Base-by-base conservation (phyloP, 2,329 filamentous ascomycete genomes). In the Hymenoscyphus albidus region DNA sequence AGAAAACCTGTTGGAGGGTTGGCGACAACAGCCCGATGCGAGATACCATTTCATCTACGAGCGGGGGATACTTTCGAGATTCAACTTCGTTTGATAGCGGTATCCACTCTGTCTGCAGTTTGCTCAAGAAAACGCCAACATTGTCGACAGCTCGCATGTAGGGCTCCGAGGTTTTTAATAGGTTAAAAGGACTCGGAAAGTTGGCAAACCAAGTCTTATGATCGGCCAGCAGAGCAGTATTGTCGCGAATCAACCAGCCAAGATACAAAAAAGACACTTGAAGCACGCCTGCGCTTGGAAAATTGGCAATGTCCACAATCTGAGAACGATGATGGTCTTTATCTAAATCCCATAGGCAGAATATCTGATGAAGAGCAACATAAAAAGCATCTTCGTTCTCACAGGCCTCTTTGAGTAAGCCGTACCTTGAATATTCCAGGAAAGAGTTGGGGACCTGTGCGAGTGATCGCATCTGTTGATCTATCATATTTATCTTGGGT, bases 321-420 rank as follows among this genome's bases (percentile, higher is more conserved):
- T 70, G 65, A 51, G 44, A 51, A 51, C 44, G 44, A 22, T 22
- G 7, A 16, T 62, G 44, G 39, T 58, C 68, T 44, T 69, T 60
- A 14, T 61, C 61, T 22, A 65, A 39, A 64, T 74, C 81, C 81
- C 83, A 85, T 22, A 83, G 71, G 71, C 87, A 90, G 73, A 85
- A 88, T 1, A 89, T 65, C 71, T 91, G 88, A 72, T 91, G 88
- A 13, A 90, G 73, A 5, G 82, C 79, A 59, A 92, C 70, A 72
- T 88, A 93, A 71, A 90, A 85, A 58, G 78, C 67, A 73, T 93
- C 90, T 4, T 80, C 74, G 0, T 73, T 70, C 1, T 67, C 55
- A 68, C 86, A 88, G 1, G 89, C 89, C 31, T 84, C 78, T 32
- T 68, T 71, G 13, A 93, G 76, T 7, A 90, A 78, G n/a, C 74